Evolutionary conservation across 192 early-diverging fungal species (phyloP), one percentile per base, ranked within the genome.

Genomic region (Coemansia sp.): DNA sequence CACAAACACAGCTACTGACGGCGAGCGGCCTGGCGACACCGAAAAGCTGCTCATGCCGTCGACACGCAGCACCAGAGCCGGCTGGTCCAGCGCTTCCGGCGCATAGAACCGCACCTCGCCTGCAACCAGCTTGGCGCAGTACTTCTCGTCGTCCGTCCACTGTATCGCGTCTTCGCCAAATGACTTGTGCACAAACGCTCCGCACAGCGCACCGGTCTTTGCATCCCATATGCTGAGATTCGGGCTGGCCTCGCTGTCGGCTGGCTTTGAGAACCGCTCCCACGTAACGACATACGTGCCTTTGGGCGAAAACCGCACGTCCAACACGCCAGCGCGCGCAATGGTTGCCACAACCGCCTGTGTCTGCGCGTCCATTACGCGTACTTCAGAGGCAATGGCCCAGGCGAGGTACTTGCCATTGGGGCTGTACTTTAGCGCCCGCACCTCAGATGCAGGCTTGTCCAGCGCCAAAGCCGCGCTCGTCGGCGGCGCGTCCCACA

Each of bases 71-170:
- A 87, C 83, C 62, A 71, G 62, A 40, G 78, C 73, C 4, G 66
- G 51, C 69, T 66, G 65, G 7, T 26, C 40, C 62, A 74, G 60
- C 31, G 69, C 65, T 1, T 57, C 36, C 6, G 78, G 78, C 57
- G 62, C 54, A 79, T 86, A 95, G 69, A 98, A 94, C 56, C 93
- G 93, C 66, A 98, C 86, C 71, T 96, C 93, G 23, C 87, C 87
- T 12, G 86, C 78, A n/a, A 90, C 89, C 76, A 94, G 87, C 64
- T 90, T 89, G 26, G 91, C 92, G 73, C 88, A 95, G 73, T 84
- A 90, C 26, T 84, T 59, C 82, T 99, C 97, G 71, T 93, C 91
- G 55, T 90, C 90, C 19, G 93, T 94, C 94, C 94, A 99, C 74
- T 96, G 90, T 71, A 95, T 84, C 61, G 83, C 89, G 85, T 86